Conservation (phyloP, 2,329 filamentous ascomycete species). For the Neofusicoccum kwambonambiense region DNA sequence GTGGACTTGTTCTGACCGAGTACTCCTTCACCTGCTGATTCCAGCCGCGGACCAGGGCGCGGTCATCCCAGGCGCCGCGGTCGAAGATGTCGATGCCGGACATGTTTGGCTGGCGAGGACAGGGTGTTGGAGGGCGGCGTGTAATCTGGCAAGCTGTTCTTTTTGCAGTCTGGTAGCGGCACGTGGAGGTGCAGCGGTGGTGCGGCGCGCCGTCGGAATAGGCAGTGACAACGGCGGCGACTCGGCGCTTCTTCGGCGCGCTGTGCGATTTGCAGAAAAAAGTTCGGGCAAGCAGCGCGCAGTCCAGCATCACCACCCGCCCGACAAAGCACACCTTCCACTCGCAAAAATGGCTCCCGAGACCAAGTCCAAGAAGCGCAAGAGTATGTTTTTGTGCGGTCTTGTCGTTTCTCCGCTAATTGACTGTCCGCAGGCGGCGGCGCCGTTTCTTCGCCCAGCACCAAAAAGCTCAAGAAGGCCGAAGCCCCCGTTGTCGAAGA, state of each 20-base stretch:
- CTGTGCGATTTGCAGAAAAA: constrained; percentile 23
- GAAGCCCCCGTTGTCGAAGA: constrained; percentile 20
- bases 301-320: constrained; percentile 14
- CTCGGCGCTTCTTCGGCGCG: constrained; percentile 14
- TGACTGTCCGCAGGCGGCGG: constrained; percentile 32
- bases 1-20: constrained; percentile 24
- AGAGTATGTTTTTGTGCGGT: constrained; percentile 37
- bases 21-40: constrained; percentile 38
- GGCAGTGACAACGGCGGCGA: not conserved
- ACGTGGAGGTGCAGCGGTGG: not conserved
- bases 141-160: not conserved
- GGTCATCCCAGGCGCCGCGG: constrained; percentile 38
- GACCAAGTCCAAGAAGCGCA: constrained; percentile 56
- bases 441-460: constrained; percentile 32
- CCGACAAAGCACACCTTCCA: constrained; percentile 20
- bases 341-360: constrained; percentile 52
- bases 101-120: not conserved
- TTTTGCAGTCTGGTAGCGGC: not conserved
- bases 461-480: constrained; percentile 40
- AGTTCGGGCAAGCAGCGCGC: constrained; percentile 23
- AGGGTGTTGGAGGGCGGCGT: not conserved
- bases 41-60: constrained; percentile 35
- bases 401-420: constrained; percentile 20
- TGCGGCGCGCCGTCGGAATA: not conserved
- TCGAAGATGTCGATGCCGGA: constrained; percentile 10